Percentiles rank a stretch among this genome's conserved stretches.
Evolutionary conservation across 805 yeast genomes (phyloP).

Genomic region (Candida maesae): DNA sequence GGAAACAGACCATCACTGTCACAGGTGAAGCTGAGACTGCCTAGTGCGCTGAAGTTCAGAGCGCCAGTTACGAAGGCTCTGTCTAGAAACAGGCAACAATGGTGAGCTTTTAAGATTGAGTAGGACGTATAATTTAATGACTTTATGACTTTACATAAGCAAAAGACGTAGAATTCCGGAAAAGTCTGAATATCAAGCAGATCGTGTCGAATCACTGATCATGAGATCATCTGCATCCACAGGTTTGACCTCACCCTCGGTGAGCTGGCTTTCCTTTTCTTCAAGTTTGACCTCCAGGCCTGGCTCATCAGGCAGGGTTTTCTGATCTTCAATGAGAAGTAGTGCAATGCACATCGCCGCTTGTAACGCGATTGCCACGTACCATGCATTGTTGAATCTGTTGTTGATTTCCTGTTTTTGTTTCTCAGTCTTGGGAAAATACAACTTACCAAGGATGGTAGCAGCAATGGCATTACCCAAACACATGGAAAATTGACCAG

Average conservation of each 20-base stretch:
- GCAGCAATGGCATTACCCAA: background rate
- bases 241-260: too few relatives aligned
- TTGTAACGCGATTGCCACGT: background rate
- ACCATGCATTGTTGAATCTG: background rate
- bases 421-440: background rate
- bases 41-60: conserved; percentile 17
- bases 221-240: too few relatives aligned
- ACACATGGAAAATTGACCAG: background rate
- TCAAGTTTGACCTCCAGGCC: too few relatives aligned
- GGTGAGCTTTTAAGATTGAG: too few relatives aligned
- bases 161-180: too few relatives aligned
- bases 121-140: conserved; percentile 1
- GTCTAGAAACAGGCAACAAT: conserved; percentile 17
- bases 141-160: too few relatives aligned
- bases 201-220: too few relatives aligned
- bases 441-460: background rate
- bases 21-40: conserved; percentile 11
- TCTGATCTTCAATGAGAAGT: background rate
- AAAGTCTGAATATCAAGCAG: too few relatives aligned
- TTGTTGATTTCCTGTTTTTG: background rate
- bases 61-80: conserved; percentile 19
- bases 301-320: background rate
- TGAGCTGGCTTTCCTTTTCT: too few relatives aligned
- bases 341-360: background rate
- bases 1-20: background rate